These are phyloP conservation scores for Alternaria sp. DNA, from an alignment of 2,329 filamentous ascomycete species.

Conservation along the genomic window DNA sequence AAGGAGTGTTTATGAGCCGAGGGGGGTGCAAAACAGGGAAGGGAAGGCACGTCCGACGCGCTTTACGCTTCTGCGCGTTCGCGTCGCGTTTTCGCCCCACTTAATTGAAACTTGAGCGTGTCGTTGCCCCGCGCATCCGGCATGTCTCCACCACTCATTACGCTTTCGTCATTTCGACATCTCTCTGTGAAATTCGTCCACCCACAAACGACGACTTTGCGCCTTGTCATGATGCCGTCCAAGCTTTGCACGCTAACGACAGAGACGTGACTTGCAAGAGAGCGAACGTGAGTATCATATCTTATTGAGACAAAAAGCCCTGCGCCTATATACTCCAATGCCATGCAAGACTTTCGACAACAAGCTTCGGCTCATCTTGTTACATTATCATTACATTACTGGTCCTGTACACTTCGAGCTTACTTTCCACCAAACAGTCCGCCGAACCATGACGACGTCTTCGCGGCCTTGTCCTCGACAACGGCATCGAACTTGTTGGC, in stretches of 20 bases:
- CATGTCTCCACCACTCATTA: constrained; percentile 12
- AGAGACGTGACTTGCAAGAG: neutral
- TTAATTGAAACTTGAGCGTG: constrained; percentile 29
- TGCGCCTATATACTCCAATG: constrained; percentile 33
- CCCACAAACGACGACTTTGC: neutral
- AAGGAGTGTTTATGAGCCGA: constrained; percentile 38
- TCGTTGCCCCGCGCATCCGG: constrained; percentile 17
- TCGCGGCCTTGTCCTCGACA: constrained; percentile 78
- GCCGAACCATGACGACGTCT: constrained; percentile 85
- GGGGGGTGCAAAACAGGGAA: constrained; percentile 39
- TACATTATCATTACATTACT: constrained; percentile 10
- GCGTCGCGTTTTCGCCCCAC: constrained; percentile 36
- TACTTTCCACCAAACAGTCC: constrained; percentile 81
- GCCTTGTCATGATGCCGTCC: neutral
- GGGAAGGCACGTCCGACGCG: constrained; percentile 35
- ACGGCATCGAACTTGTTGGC: constrained; percentile 84
- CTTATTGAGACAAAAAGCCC: constrained; percentile 28
- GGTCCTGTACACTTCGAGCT: neutral
- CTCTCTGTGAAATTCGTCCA: neutral
- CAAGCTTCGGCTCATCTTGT: constrained; percentile 4
- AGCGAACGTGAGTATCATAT: constrained; percentile 7
- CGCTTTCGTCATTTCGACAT: neutral
- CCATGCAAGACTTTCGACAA: constrained; percentile 31
- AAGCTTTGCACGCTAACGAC: neutral
- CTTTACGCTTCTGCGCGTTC: constrained; percentile 32